These are phyloP conservation scores for Colletotrichum lentis DNA, from an alignment of 2,329 filamentous ascomycete genomes.

Conservation along the genomic window DNA sequence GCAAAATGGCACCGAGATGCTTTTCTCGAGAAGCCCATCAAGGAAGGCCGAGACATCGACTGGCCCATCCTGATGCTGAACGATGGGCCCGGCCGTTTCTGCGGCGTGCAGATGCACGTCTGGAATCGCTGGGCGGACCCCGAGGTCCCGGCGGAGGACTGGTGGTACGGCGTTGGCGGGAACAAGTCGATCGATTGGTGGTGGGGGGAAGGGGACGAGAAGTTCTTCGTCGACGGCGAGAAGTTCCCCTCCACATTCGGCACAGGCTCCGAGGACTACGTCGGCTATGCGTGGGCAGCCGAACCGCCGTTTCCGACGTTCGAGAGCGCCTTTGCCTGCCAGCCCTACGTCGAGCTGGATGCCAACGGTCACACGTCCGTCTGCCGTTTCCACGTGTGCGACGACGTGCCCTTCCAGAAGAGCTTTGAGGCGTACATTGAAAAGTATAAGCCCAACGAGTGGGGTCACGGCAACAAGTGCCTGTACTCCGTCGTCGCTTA, in stretches of 20 bases:
- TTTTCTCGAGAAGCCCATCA: conserved; percentile 25
- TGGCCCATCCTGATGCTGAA: conserved; percentile 28
- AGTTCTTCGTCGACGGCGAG: conserved; percentile 35
- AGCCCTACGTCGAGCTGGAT: conserved; percentile 26
- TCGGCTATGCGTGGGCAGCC: conserved; percentile 33
- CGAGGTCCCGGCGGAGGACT: conserved; percentile 23
- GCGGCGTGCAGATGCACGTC: conserved; percentile 33
- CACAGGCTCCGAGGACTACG: conserved; percentile 33
- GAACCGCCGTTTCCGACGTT: conserved; percentile 31
- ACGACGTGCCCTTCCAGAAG: conserved; percentile 30
- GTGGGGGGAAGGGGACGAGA: conserved; percentile 35
- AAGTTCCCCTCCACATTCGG: conserved; percentile 33
- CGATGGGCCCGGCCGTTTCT: conserved; percentile 29
- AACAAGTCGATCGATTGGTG: conserved; percentile 35
- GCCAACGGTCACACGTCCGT: conserved; percentile 35
- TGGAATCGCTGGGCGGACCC: conserved; percentile 33
- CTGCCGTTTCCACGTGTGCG: conserved; percentile 34
- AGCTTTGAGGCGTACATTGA: conserved; percentile 34
- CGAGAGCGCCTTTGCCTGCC: conserved; percentile 33
- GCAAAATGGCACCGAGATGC: conserved; percentile 32
- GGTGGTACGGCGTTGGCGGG: conserved; percentile 33
- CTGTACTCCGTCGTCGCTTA: conserved; percentile 30
- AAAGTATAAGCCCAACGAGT: conserved; percentile 33
- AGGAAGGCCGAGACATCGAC: conserved; percentile 28
- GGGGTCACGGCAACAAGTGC: conserved; percentile 25